A percentile compares a stretch with the other conserved stretches of the same genome.
These are phyloP conservation scores for Leccinum subspadiceum DNA, from an alignment of 1,284 basidiomycete genomes.

Conservation along the genomic window DNA sequence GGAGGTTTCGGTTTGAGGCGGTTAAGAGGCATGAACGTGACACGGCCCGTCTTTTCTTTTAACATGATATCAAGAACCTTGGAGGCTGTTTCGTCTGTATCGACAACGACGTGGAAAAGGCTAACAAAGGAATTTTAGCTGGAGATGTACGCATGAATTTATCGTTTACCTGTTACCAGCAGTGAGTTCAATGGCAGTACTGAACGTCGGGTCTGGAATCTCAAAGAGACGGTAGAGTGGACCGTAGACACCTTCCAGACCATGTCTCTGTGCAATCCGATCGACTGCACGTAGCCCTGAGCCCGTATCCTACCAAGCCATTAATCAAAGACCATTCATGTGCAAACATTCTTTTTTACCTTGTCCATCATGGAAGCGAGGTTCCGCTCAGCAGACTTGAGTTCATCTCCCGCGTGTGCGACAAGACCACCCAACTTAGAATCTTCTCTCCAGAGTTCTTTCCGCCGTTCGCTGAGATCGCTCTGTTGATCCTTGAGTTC, in stretches of 20 bases:
- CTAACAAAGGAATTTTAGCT: constrained; percentile 31
- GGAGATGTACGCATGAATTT: not conserved
- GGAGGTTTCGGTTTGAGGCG: constrained; percentile 82
- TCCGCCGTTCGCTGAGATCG: constrained; percentile 76
- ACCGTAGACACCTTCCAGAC: constrained; percentile 83
- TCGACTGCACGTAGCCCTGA: constrained; percentile 84
- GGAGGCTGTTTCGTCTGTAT: constrained; percentile 90
- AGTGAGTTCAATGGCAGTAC: constrained; percentile 90
- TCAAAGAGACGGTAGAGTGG: constrained; percentile 94
- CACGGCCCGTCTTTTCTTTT: constrained; percentile 87
- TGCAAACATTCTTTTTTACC: constrained; percentile 42
- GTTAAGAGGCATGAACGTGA: constrained; percentile 99
- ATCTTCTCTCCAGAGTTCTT: constrained; percentile 95
- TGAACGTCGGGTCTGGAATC: constrained; percentile 86
- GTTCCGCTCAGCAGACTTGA: constrained; percentile 76
- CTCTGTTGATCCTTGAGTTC: constrained; percentile 71
- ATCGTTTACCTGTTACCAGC: constrained; percentile 83
- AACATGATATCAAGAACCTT: constrained; percentile 91
- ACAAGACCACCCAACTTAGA: constrained; percentile 81
- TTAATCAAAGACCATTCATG: not conserved
- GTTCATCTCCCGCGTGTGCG: constrained; percentile 75
- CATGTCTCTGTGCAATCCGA: constrained; percentile 72
- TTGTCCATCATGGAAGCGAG: constrained; percentile 95
- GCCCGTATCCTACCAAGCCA: constrained; percentile 72
- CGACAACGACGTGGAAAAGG: constrained; percentile 97